phyloP scores from a whole-genome alignment of 2,329 filamentous ascomycete species.

The Rugonectria rugulosa region DNA sequence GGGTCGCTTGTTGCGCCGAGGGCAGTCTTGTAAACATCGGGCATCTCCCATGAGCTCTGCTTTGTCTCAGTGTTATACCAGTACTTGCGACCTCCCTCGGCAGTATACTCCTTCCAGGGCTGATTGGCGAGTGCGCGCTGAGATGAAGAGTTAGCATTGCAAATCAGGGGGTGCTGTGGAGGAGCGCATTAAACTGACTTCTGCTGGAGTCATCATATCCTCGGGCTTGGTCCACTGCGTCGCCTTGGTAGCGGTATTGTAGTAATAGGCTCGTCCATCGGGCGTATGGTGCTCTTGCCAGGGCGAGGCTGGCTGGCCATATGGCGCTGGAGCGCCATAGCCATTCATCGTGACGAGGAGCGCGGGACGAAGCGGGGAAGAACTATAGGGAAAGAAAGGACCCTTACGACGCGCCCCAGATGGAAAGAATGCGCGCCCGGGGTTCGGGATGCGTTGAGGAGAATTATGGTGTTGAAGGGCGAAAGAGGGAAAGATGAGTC shows the following conservation, averaged over 20 bases:
- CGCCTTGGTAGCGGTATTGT: conserved; percentile 82
- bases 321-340: conserved; percentile 55
- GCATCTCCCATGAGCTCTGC: conserved; percentile 94
- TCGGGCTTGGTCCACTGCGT: conserved; percentile 96
- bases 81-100: conserved; percentile 87
- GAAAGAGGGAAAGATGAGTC: background rate
- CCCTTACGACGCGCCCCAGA: conserved; percentile 17
- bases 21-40: conserved; percentile 79
- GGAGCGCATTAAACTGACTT: conserved; percentile 62
- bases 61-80: conserved; percentile 95
- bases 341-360: conserved; percentile 61
- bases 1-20: conserved; percentile 65
- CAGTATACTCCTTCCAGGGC: conserved; percentile 92
- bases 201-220: conserved; percentile 83
- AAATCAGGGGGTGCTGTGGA: background rate
- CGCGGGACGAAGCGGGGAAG: background rate
- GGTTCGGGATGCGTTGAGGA: conserved; percentile 6
- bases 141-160: conserved; percentile 23
- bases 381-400: background rate
- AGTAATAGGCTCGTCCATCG: conserved; percentile 90
- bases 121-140: conserved; percentile 82
- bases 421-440: conserved; percentile 7
- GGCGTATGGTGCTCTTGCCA: conserved; percentile 86
- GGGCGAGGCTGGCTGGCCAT: conserved; percentile 58
- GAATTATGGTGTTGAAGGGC: conserved; percentile 20